These are phyloP conservation scores for Xylaria sp. DNA, from an alignment of 2,329 filamentous ascomycete genomes.

Conservation along the genomic window DNA sequence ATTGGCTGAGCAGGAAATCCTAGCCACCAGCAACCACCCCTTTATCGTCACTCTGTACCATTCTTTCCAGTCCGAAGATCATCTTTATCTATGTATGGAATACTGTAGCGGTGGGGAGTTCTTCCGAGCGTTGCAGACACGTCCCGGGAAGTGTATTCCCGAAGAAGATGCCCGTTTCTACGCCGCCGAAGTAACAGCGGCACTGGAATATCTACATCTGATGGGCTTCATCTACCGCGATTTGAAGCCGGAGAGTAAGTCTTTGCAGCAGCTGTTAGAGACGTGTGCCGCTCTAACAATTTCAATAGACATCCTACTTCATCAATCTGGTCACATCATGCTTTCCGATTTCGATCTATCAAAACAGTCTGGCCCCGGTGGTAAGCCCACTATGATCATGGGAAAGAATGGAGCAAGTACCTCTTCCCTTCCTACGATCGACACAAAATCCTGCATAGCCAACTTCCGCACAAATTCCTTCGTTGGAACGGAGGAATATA, in stretches of 20 bases:
- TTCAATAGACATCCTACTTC: conserved; percentile 85
- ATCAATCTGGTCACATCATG: conserved; percentile 99
- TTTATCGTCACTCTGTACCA: conserved; percentile 99
- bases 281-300: conserved; percentile 50
- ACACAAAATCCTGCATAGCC: conserved; percentile 97
- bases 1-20: conserved; percentile 95
- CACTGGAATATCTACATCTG: conserved; percentile 93
- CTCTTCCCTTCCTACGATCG: conserved; percentile 91
- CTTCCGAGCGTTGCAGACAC: conserved; percentile 94
- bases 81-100: conserved; percentile 99
- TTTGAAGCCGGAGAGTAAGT: conserved; percentile 95
- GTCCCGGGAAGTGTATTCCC: conserved; percentile 95
- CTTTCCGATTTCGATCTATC: conserved; percentile 98
- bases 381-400: conserved; percentile 97
- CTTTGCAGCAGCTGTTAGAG: conserved; percentile 14
- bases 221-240: conserved; percentile 99
- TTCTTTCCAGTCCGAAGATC: conserved; percentile 98
- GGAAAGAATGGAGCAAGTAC: conserved; percentile 88
- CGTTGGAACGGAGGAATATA: conserved; percentile 98
- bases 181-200: conserved; percentile 95
- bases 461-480: conserved; percentile 99
- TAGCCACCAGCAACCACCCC: conserved; percentile 97
- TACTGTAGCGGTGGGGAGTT: conserved; percentile 99
- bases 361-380: conserved; percentile 95
- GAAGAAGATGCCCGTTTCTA: conserved; percentile 98